Evolutionary conservation across 768 basidiomycete genomes (phyloP).

Genomic region (Podaxis rugospora): DNA sequence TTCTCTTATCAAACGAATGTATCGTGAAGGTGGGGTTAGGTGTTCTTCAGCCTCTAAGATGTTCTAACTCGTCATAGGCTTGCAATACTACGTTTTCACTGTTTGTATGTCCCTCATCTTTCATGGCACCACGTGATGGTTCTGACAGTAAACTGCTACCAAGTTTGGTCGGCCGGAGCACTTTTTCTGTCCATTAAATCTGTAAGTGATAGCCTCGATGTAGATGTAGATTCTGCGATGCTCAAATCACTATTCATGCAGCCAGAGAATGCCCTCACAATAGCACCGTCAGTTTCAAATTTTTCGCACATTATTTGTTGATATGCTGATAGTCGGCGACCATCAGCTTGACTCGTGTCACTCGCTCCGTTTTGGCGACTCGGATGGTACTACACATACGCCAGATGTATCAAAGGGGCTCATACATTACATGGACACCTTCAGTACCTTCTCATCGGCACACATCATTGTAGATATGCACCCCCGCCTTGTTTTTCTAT

Average conservation of each 20-base stretch:
- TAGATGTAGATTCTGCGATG: background rate
- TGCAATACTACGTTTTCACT: background rate
- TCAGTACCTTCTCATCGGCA: background rate
- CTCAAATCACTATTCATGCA: background rate
- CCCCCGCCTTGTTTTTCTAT: too few relatives aligned
- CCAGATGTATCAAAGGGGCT: background rate
- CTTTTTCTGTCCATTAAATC: background rate
- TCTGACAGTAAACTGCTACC: background rate
- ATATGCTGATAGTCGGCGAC: too few relatives aligned
- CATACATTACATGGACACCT: background rate
- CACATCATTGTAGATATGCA: background rate
- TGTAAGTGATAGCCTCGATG: background rate
- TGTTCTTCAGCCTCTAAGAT: background rate
- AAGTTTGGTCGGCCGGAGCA: background rate
- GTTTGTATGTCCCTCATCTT: background rate
- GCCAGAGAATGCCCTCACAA: background rate
- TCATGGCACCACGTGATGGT: background rate
- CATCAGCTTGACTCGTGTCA: background rate
- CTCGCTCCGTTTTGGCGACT: background rate
- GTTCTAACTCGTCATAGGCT: background rate
- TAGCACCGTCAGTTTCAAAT: background rate
- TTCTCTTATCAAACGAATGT: background rate
- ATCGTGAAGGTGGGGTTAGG: background rate
- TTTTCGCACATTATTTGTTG: too few relatives aligned
- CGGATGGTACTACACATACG: background rate